phyloP scores from a whole-genome alignment of 2,329 filamentous ascomycete species.

The Phialocephala sp. region DNA sequence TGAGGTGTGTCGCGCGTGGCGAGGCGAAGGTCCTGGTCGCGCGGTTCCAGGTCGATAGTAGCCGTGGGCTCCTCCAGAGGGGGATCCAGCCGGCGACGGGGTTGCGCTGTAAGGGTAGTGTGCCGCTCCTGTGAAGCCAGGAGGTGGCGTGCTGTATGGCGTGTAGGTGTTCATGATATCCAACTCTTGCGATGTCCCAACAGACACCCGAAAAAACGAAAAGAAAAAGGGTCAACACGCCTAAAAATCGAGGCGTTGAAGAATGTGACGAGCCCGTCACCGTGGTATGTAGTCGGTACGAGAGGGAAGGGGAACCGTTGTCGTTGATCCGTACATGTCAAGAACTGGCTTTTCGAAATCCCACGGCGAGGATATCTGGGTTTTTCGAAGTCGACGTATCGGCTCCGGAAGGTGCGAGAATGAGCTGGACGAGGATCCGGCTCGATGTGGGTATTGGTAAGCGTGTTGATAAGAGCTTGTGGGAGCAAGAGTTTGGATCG shows the following conservation, averaged over 20 bases:
- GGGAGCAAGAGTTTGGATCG: slow-evolving; percentile 28
- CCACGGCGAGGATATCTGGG: slow-evolving; percentile 34
- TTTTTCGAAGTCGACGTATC: slow-evolving; percentile 38
- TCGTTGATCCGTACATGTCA: slow-evolving; percentile 46
- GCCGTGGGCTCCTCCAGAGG: slow-evolving; percentile 40
- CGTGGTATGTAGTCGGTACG: slow-evolving; percentile 46
- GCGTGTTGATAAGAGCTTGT: slow-evolving; percentile 23
- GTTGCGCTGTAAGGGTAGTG: slow-evolving; percentile 42
- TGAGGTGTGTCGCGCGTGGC: slow-evolving; percentile 42
- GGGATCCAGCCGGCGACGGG: slow-evolving; percentile 43
- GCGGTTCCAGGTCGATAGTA: slow-evolving; percentile 32
- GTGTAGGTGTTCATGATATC: slow-evolving; percentile 42
- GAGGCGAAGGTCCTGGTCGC: slow-evolving; percentile 37
- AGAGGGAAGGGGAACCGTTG: slow-evolving; percentile 44
- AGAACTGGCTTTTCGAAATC: slow-evolving; percentile 38
- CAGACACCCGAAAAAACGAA: slow-evolving; percentile 35
- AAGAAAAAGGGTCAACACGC: slow-evolving; percentile 34
- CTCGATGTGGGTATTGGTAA: slow-evolving; percentile 33
- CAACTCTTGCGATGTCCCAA: slow-evolving; percentile 40
- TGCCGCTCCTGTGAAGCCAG: slow-evolving; percentile 38
- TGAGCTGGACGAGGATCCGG: slow-evolving; percentile 37
- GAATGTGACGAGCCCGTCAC: slow-evolving; percentile 44
- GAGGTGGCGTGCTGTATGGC: slow-evolving; percentile 40
- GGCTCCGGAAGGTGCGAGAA: slow-evolving; percentile 39
- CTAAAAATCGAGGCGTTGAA: slow-evolving; percentile 37